phyloP scores from a whole-genome alignment of 306 rosid species.

The Trifolium subterraneum region DNA sequence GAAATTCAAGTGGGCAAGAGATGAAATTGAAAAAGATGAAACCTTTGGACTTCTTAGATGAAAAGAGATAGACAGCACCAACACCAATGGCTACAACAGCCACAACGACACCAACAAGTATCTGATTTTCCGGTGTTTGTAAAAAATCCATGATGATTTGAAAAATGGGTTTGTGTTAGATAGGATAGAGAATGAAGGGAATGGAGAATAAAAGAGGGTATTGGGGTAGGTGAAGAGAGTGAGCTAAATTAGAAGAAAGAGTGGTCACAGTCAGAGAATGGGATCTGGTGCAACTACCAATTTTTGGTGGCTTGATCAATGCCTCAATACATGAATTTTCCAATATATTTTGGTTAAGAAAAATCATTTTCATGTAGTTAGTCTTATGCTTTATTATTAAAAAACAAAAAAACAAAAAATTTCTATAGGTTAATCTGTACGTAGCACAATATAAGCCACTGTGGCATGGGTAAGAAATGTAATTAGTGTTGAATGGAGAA shows the following conservation, averaged over 20 bases:
- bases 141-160: slow-evolving; percentile 64
- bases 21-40: background rate
- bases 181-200: background rate
- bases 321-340: background rate
- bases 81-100: slow-evolving; percentile 65
- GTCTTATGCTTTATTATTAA: too few species aligned
- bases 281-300: slow-evolving; percentile 39
- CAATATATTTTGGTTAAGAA: background rate
- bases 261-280: background rate
- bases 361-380: background rate
- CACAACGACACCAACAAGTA: slow-evolving; percentile 59
- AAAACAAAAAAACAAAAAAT: too few species aligned
- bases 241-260: background rate
- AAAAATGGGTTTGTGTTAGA: background rate
- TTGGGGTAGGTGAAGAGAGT: slow-evolving; percentile 45
- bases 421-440: too few species aligned
- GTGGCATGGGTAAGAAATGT: too few species aligned
- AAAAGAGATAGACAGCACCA: slow-evolving; percentile 61
- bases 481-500: too few species aligned
- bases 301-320: background rate
- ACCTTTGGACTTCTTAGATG: slow-evolving; percentile 77
- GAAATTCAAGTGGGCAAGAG: background rate
- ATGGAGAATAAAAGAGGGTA: background rate
- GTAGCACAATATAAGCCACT: too few species aligned
- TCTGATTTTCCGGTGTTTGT: slow-evolving; percentile 58